phyloP scores from a whole-genome alignment of 164 flowering plant species.

The Umbellularia californica region DNA sequence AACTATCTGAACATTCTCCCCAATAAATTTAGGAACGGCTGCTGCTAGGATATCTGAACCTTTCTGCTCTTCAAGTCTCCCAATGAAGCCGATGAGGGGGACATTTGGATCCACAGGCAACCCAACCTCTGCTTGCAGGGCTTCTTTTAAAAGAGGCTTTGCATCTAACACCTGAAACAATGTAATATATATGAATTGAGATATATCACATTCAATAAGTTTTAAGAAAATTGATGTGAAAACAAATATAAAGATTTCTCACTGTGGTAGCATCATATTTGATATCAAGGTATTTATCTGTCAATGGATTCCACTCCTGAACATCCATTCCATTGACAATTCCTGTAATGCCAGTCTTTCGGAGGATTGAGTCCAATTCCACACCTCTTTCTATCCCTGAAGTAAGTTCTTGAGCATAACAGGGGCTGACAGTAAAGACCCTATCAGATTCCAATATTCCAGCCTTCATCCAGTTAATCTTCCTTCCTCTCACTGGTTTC shows the following conservation, averaged over 20 bases:
- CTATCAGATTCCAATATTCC: slow-evolving; percentile 65
- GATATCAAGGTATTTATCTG: slow-evolving; percentile 58
- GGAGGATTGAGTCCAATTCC: slow-evolving; percentile 57
- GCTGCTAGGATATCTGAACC: slow-evolving; percentile 86
- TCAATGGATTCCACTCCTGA: slow-evolving; percentile 84
- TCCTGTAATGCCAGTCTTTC: slow-evolving; percentile 44
- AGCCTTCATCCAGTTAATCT: slow-evolving; percentile 98
- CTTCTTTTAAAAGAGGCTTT: slow-evolving; percentile 74
- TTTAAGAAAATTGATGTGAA: not conserved
- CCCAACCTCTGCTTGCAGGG: slow-evolving; percentile 86
- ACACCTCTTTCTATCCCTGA: slow-evolving; percentile 68
- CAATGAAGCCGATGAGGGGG: slow-evolving; percentile 86
- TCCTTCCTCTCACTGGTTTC: slow-evolving; percentile 86
- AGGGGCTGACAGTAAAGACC: slow-evolving; percentile 77
- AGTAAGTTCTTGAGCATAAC: slow-evolving; percentile 75
- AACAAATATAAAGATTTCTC: slow-evolving; percentile 21
- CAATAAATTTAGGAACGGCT: slow-evolving; percentile 60
- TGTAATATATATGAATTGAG: not conserved
- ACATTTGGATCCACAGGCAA: slow-evolving; percentile 65
- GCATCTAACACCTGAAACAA: slow-evolving; percentile 58
- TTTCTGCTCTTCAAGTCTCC: slow-evolving; percentile 92
- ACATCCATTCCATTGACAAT: slow-evolving; percentile 94
- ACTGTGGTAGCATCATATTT: slow-evolving; percentile 73
- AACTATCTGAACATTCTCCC: slow-evolving; percentile 58
- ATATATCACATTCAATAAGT: not conserved